Percentiles rank a stretch among this genome's conserved stretches.
Conservation (phyloP, 164 flowering plant species). For the Vitis rupestris region DNA sequence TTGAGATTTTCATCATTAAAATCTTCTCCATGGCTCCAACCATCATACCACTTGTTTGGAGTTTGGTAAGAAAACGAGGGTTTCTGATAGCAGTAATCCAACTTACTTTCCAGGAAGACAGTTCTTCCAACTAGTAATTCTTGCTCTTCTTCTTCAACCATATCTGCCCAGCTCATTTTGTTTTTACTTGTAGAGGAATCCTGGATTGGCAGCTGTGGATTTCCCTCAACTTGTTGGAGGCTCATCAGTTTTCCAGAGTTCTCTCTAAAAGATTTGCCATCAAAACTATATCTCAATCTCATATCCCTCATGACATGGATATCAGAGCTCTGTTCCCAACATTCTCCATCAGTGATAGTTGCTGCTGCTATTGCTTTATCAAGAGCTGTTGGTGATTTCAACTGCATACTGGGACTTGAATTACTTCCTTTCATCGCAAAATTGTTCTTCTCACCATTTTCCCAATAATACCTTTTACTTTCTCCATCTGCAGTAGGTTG, state of each 20-base stretch:
- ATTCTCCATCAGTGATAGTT: neutral
- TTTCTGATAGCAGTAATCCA: conserved; percentile 5
- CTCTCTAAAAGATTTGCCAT: neutral
- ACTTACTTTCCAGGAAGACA: neutral
- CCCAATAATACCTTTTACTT: neutral
- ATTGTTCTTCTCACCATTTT: neutral
- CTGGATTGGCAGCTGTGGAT: neutral
- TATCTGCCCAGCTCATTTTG: conserved; percentile 75
- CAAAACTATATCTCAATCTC: neutral
- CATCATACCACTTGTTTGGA: conserved; percentile 4
- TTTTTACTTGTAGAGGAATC: neutral
- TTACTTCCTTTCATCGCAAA: no score
- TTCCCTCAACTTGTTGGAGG: neutral
- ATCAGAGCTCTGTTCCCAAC: neutral
- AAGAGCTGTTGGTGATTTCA: neutral
- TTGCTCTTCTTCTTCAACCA: conserved; percentile 69
- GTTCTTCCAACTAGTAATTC: conserved; percentile 10
- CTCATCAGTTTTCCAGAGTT: neutral
- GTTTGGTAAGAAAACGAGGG: conserved; percentile 7
- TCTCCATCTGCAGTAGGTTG: no score
- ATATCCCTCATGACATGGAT: neutral
- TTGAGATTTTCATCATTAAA: conserved; percentile 42
- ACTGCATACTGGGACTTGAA: neutral
- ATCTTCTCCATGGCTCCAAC: conserved; percentile 15
- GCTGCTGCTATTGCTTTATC: neutral